phyloP scores from a whole-genome alignment of 768 basidiomycete species.

The Amanita fuliginea region DNA sequence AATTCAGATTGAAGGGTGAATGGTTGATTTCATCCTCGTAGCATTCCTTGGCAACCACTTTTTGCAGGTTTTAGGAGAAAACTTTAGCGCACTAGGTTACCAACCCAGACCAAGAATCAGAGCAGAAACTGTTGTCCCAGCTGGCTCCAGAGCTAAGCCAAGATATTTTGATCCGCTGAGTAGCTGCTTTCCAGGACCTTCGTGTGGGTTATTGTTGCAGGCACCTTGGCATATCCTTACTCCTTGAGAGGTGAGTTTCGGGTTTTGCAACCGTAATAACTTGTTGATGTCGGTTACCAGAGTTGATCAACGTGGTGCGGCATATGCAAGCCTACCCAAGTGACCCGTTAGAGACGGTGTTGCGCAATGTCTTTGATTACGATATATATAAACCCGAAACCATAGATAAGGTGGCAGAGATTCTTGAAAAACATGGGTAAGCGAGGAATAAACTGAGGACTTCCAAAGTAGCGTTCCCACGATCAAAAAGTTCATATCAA shows the following conservation, averaged over 20 bases:
- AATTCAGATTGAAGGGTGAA: not conserved
- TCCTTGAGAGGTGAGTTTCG: conserved; percentile 43
- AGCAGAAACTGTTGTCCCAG: conserved; percentile 45
- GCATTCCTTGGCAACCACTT: conserved; percentile 70
- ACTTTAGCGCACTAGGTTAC: conserved; percentile 57
- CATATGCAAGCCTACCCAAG: conserved; percentile 52
- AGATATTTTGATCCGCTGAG: conserved; percentile 42
- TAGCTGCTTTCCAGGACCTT: conserved; percentile 55
- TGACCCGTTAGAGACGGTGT: conserved; percentile 44
- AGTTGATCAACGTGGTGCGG: conserved; percentile 54
- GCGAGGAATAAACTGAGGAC: conserved; percentile 6
- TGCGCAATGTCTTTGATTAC: conserved; percentile 62
- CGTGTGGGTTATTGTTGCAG: conserved; percentile 45
- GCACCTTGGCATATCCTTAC: conserved; percentile 54
- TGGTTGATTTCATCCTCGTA: conserved; percentile 14
- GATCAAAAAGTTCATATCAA: too few species aligned
- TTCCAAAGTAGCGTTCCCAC: too few species aligned
- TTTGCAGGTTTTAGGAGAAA: conserved; percentile 60
- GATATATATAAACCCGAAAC: conserved; percentile 59
- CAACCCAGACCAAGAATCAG: conserved; percentile 60
- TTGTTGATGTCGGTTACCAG: conserved; percentile 17
- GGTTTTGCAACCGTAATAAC: too few species aligned
- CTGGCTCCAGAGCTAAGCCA: conserved; percentile 49
- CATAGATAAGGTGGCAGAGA: conserved; percentile 46
- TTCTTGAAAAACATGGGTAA: conserved; percentile 51